Evolutionary conservation across 805 yeast species (phyloP), one percentile per base, ranked within the genome.

Genomic region (Metschnikowia santaceciliae): DNA sequence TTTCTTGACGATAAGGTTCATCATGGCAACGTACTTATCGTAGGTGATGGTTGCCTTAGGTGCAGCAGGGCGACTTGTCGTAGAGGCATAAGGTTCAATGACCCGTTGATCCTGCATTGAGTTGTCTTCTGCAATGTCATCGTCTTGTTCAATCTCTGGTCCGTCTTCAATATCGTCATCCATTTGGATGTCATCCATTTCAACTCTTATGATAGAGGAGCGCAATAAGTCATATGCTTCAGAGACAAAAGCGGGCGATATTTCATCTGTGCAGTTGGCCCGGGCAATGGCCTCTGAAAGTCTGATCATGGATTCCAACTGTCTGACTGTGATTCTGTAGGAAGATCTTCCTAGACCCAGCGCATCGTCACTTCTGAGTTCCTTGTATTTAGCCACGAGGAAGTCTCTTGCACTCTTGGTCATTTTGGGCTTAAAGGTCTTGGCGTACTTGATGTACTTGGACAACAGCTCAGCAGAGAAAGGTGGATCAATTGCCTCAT

Each of bases 291-390:
- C 98, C 67, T 94, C 99, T 3, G 94, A 84, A 52, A 94, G 77
- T 64, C 99, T 81, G 58, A 94, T 86, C 90, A 91, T 81, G 48
- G 94, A 86, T 71, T 92, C 99, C 62, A 94, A 78, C 66, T 94
- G 99, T 76, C 99, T 87, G 34, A 94, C 99, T 0, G 99, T 94
- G 61, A 94, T 94, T 67, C 98, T 77, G 67, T 92, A 92, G 53
- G 96, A 86, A 47, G 90, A 82, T 64, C 92, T 78, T 19, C 88
- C 87, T 47, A 86, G 74, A 1, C 96, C 97, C 66, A 88, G 95
- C 1, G 97, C 88, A 68, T 92, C 98, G 63, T 89, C 94, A 35
- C 80, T 81, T 68, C 99, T 80, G 54, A 92, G 77, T 61, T 88
- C 95, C 65, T 88, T 89, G 69, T 92, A 92, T 57, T 85, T 80